phyloP scores from a whole-genome alignment of 1,139 yeast genomes.

The Oligophagozyma castellii region DNA sequence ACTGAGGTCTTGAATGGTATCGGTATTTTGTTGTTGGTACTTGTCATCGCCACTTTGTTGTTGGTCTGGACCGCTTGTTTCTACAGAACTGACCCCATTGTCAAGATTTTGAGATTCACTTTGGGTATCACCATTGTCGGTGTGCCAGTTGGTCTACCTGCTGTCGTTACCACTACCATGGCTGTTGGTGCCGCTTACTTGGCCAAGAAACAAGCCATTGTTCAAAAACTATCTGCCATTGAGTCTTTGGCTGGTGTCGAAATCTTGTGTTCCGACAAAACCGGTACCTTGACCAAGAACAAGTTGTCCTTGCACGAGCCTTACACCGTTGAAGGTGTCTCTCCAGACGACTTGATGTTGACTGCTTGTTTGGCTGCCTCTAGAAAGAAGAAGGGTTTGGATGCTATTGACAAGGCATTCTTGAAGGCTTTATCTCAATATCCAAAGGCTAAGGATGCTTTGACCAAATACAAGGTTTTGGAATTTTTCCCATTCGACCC shows the following conservation, averaged over 20 bases:
- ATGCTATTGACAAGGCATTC: slow-evolving; percentile 96
- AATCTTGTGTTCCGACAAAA: slow-evolving; percentile 96
- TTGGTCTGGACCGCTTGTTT: slow-evolving; percentile 90
- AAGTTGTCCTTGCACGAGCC: slow-evolving; percentile 95
- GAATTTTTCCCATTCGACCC: slow-evolving; percentile 98
- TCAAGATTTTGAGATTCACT: slow-evolving; percentile 83
- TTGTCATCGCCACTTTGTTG: slow-evolving; percentile 78
- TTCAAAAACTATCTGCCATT: slow-evolving; percentile 94
- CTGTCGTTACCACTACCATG: slow-evolving; percentile 98
- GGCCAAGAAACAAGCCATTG: slow-evolving; percentile 97
- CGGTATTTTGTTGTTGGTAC: slow-evolving; percentile 82
- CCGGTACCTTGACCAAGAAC: slow-evolving; percentile 99
- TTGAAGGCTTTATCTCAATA: slow-evolving; percentile 71
- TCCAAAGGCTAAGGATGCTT: slow-evolving; percentile 93
- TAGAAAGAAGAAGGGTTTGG: slow-evolving; percentile 97
- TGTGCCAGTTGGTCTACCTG: slow-evolving; percentile 99
- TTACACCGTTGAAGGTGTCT: slow-evolving; percentile 98
- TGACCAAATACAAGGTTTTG: slow-evolving; percentile 87
- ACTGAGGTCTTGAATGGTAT: slow-evolving; percentile 97
- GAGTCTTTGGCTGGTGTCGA: slow-evolving; percentile 99
- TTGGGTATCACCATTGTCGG: slow-evolving; percentile 96
- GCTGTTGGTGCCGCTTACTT: slow-evolving; percentile 99
- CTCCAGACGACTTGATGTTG: slow-evolving; percentile 91
- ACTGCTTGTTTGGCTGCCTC: slow-evolving; percentile 98
- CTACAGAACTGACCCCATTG: slow-evolving; percentile 87